These are phyloP conservation scores for Aspergillus fructus DNA, from an alignment of 2,329 filamentous ascomycete species.

Conservation along the genomic window DNA sequence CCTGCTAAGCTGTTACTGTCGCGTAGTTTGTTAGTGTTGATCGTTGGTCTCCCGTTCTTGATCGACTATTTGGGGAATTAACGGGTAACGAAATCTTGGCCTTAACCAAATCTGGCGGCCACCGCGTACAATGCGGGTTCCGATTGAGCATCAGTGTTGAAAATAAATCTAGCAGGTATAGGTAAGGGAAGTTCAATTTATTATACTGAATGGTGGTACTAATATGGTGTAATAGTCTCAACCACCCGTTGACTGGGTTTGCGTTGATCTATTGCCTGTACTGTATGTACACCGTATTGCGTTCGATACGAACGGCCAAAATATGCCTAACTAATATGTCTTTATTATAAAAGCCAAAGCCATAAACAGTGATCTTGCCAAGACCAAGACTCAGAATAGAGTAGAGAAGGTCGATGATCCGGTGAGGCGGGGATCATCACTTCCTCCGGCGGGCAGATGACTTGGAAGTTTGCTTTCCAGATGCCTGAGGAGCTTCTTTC, in stretches of 20 bases:
- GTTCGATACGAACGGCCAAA: background rate
- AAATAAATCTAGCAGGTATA: background rate
- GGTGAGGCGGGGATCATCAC: conserved; percentile 11
- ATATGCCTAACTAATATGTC: background rate
- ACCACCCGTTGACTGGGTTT: background rate
- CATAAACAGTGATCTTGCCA: background rate
- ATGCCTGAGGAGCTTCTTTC: conserved; percentile 23
- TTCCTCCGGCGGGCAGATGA: conserved; percentile 36
- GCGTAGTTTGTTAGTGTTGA: background rate
- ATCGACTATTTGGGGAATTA: background rate
- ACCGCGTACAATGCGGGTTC: background rate
- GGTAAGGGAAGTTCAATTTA: background rate
- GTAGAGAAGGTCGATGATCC: background rate
- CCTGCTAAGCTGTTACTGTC: background rate
- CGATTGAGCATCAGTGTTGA: background rate
- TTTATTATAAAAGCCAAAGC: background rate
- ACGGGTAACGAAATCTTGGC: conserved; percentile 8
- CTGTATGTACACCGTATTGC: background rate
- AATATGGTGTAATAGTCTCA: background rate
- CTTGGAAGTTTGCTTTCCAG: conserved; percentile 28
- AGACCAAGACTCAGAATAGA: background rate
- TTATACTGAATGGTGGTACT: background rate
- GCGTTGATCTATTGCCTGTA: background rate
- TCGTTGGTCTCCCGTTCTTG: background rate
- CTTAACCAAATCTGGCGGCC: conserved; percentile 11